phyloP scores from a whole-genome alignment of 2,329 filamentous ascomycete genomes.

The Ceratocystis ficicola region DNA sequence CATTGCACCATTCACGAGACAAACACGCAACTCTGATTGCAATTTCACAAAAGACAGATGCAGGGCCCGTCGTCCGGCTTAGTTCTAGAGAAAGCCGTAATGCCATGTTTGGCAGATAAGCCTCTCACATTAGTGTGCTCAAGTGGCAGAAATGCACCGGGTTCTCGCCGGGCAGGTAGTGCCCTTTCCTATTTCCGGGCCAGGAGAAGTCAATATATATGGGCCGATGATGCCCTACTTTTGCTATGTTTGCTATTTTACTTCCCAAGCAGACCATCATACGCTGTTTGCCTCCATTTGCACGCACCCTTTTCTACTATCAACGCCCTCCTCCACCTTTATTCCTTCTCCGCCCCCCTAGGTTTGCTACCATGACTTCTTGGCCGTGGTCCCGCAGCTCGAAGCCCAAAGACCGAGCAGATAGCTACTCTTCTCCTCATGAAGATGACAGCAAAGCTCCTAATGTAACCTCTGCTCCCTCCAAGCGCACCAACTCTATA shows the following conservation, averaged over 20 bases:
- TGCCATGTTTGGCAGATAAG: not conserved
- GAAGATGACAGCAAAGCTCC: not conserved
- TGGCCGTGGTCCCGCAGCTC: not conserved
- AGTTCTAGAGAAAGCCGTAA: not conserved
- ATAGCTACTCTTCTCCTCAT: not conserved
- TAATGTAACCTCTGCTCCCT: not conserved
- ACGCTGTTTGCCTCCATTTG: not conserved
- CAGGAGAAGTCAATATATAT: not conserved
- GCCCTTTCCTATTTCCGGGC: not conserved
- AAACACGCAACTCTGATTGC: not conserved
- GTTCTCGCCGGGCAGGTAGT: not conserved
- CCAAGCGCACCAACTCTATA: conserved; percentile 13
- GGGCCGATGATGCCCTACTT: not conserved
- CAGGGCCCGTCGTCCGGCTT: not conserved
- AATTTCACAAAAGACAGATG: not conserved
- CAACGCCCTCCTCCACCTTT: not conserved
- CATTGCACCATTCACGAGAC: not conserved
- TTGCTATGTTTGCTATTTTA: not conserved
- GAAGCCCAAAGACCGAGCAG: not conserved
- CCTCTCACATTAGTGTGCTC: not conserved
- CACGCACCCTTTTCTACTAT: too few relatives aligned
- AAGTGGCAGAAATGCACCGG: not conserved
- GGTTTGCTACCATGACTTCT: not conserved
- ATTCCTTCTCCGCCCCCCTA: not conserved
- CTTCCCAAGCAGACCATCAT: not conserved